These are phyloP conservation scores for Apiotrichum siamense DNA, from an alignment of 1,284 basidiomycete species.

Conservation along the genomic window DNA sequence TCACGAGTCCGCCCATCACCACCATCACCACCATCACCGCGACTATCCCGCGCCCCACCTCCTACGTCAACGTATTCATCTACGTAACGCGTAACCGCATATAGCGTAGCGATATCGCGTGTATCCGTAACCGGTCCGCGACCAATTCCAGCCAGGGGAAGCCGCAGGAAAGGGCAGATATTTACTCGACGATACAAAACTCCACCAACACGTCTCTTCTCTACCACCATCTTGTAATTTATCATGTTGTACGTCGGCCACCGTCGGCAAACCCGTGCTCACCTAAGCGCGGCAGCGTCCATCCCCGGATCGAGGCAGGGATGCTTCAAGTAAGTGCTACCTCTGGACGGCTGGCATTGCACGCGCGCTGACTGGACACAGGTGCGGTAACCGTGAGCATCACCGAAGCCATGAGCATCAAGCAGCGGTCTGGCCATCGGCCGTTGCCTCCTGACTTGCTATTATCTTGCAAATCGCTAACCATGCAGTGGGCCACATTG, in stretches of 20 bases:
- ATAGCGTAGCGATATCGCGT: too few species aligned
- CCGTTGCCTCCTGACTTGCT: too few species aligned
- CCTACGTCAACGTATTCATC: too few species aligned
- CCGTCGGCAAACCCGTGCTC: neutral
- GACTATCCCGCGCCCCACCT: too few species aligned
- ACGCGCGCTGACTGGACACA: neutral
- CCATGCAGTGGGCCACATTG: slow-evolving; percentile 69
- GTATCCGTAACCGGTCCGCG: too few species aligned
- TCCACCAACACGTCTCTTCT: neutral
- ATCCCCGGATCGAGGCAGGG: slow-evolving; percentile 44
- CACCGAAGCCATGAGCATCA: neutral
- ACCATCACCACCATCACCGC: too few species aligned
- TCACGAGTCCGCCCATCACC: too few species aligned
- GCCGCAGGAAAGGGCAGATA: too few species aligned
- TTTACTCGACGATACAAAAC: neutral
- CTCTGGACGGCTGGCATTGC: neutral
- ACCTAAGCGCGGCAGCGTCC: slow-evolving; percentile 27
- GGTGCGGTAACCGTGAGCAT: slow-evolving; percentile 7
- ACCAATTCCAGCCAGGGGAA: too few species aligned
- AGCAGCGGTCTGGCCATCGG: too few species aligned
- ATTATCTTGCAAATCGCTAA: neutral
- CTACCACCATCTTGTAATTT: neutral
- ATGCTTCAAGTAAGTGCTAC: slow-evolving; percentile 41
- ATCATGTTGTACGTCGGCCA: slow-evolving; percentile 8
- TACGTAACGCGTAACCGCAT: too few species aligned